Evolutionary conservation across 805 yeast species (phyloP), one percentile per base, ranked within the genome.

Genomic region (Saturnispora dispora): DNA sequence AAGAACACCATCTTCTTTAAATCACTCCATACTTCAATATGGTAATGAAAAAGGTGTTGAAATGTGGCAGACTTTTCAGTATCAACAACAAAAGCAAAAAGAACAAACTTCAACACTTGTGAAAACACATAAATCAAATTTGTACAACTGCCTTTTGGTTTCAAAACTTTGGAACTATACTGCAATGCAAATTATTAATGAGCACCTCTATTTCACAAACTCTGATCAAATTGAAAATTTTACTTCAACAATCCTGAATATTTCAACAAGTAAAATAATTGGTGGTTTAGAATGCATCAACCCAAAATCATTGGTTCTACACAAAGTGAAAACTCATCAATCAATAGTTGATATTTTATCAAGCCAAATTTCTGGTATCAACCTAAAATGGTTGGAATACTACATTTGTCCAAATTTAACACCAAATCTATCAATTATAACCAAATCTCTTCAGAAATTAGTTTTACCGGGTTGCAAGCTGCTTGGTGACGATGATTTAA

Each of bases 351-450:
- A 82, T 23, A 45, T 59, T n/a, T 59, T 82, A 8, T 67, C 77
- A 2, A 60, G 64, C 18, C 50, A 58, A 5, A 55, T 74, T 5
- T 63, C 76, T 30, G 79, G 81, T 37, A 70, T 75, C 3, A 68
- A 73, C 42, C 63, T 88, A 43, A 72, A 74, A 57, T 80, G 85
- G 85, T 69, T 89, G 30, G 96, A 89, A 63, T 73, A 88, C 58
- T 88, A 85, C 67, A 84, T 90, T 60, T 88, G 96, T 62, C 91
- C 96, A 6, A 74, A 73, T 44, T 62, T 86, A 30, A 60, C 75
- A 7, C 96, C 96, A 4, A 69, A 81, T 0, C 55, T 68, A 7
- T 53, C 63, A 2, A 70, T 83, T 62, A 68, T 82, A 44, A 55
- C 70, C 4, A 59, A 70, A 6, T 58, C 60, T 15, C 61, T 83